These are phyloP conservation scores for Bacidia gigantensis DNA, from an alignment of 495 filamentous ascomycete genomes.

Conservation along the genomic window DNA sequence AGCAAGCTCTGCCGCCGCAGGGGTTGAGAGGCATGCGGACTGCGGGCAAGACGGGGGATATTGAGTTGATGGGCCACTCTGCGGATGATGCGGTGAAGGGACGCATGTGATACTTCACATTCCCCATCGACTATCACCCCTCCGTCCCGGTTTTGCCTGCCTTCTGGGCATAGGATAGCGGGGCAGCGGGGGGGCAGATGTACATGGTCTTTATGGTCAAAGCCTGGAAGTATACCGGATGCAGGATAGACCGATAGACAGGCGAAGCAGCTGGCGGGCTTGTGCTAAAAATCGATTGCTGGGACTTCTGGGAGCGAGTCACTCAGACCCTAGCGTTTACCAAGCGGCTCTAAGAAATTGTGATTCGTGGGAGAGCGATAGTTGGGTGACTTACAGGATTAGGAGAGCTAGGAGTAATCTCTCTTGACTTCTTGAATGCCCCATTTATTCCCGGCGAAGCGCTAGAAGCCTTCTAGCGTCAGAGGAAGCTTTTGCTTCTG, in stretches of 20 bases:
- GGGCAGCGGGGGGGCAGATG: background rate
- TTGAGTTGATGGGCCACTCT: background rate
- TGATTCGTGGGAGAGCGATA: background rate
- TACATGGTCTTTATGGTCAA: background rate
- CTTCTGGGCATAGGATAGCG: no score
- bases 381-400: background rate
- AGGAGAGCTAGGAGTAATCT: background rate
- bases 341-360: background rate
- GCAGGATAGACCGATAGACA: background rate
- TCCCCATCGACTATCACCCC: no score
- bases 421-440: background rate
- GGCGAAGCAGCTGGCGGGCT: no score
- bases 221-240: background rate
- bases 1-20: background rate
- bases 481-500: background rate
- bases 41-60: no score
- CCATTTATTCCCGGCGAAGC: constrained; percentile 3
- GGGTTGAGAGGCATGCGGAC: no score
- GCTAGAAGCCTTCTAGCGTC: constrained; percentile 6
- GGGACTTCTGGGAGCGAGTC: background rate
- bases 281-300: background rate
- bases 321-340: background rate
- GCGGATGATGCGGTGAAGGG: background rate
- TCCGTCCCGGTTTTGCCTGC: no score
- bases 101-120: background rate